Percentiles rank a stretch among this genome's conserved stretches.
Evolutionary conservation across 441 rosid species (phyloP).

Genomic region (Manihot esculenta): DNA sequence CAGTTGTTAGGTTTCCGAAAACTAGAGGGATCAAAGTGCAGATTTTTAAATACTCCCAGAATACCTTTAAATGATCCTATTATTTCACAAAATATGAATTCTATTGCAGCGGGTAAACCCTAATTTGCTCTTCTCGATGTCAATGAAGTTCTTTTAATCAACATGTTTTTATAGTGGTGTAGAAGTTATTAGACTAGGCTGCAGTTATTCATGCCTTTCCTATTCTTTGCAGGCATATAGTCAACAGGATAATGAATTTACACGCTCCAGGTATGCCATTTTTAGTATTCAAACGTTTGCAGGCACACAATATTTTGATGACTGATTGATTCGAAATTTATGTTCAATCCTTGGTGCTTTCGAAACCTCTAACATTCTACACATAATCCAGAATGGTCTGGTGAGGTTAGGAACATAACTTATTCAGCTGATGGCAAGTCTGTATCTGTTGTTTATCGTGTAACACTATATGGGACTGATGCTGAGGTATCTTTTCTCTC

Average conservation of each 20-base stretch:
- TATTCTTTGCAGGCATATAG: slow-evolving; percentile 57
- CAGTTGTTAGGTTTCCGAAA: background rate
- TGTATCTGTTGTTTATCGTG: slow-evolving; percentile 85
- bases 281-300: background rate
- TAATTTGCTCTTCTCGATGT: background rate
- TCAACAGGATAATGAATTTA: slow-evolving; percentile 73
- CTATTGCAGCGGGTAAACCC: background rate
- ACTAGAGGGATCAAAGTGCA: background rate
- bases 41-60: too few relatives aligned
- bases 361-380: background rate
- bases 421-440: slow-evolving; percentile 80
- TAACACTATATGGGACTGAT: slow-evolving; percentile 82
- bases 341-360: background rate
- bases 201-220: background rate
- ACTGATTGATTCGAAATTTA: background rate
- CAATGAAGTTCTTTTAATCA: background rate
- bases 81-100: background rate
- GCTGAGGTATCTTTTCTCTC: slow-evolving; percentile 59
- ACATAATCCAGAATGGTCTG: slow-evolving; percentile 69
- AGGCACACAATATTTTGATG: background rate
- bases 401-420: slow-evolving; percentile 75
- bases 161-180: background rate
- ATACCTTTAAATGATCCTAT: background rate
- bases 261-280: slow-evolving; percentile 71
- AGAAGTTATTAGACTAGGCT: background rate